Evolutionary conservation across 2,329 filamentous ascomycete species (phyloP), one percentile per base, ranked within the genome.

Genomic region (Cytospora chrysosperma): DNA sequence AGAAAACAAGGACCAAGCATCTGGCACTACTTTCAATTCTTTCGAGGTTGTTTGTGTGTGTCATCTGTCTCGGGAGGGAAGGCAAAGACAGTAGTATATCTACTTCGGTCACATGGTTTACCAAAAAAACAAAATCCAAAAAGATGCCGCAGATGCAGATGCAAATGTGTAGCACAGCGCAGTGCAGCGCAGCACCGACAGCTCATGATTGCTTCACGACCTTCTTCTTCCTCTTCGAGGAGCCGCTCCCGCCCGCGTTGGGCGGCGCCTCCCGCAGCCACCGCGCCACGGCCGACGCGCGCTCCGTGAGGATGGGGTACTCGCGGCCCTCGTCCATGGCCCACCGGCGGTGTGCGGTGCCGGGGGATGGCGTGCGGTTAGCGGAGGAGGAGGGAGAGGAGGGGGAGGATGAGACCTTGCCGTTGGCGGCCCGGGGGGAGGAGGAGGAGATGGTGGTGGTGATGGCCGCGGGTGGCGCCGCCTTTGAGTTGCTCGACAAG

Each of bases 291-390:
- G 85, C 83, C 55, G 86, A 82, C 0, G 90, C 90, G 26, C 91
- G 82, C 67, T 90, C 88, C 1, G 89, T 91, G 21, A 83, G 81
- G 67, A 91, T 86, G 2, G 86, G 85, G 72, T 90, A 90, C 67
- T 92, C 88, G 69, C 85, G 86, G 0, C 82, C 84, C 65, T 88
- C 85, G 59, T 89, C 87, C 62, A 85, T 81, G 6, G 84, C 82
- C 86, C 86, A 89, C 10, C 85, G 77, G 69, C 86, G 87, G 13
- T 64, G 65, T 7, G 55, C 59, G 19, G 65, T 59, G n/a, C 59
- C 55, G 24, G 59, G 62, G n/a, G 57, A 43, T 17, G 27, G 54
- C 8, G 49, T 30, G 9, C 52, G 30, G 10, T 57, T 58, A 6
- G 21, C 49, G 19, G 54, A 43, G 7, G 53, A 49, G 26, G 55